A percentile compares a stretch with the other conserved stretches of the same genome.
Evolutionary conservation across 148 eudicot species (phyloP).

Genomic region (Silene conica): DNA sequence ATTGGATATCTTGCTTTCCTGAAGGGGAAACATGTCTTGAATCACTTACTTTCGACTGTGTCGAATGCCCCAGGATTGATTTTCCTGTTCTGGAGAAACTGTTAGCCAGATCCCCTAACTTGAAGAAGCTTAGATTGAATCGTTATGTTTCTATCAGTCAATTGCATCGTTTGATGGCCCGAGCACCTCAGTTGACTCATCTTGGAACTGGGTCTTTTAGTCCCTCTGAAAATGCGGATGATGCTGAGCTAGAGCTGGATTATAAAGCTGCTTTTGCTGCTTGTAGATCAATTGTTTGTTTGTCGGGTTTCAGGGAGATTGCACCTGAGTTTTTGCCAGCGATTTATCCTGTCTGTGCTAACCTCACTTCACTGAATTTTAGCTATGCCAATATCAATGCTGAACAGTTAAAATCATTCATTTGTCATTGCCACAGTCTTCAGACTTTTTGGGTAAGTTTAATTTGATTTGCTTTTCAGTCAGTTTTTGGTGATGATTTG

Average conservation of each 20-base stretch:
- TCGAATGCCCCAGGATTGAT: slow-evolving; percentile 49
- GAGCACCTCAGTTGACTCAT: slow-evolving; percentile 79
- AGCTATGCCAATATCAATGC: slow-evolving; percentile 72
- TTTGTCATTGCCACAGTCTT: slow-evolving; percentile 63
- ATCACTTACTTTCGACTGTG: slow-evolving; percentile 65
- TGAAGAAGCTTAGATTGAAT: slow-evolving; percentile 66
- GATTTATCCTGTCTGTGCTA: slow-evolving; percentile 60
- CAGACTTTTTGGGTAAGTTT: slow-evolving; percentile 65
- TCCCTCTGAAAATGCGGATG: slow-evolving; percentile 33
- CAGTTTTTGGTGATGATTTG: background rate
- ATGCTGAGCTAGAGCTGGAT: slow-evolving; percentile 52
- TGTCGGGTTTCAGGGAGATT: slow-evolving; percentile 74
- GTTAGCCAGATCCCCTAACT: slow-evolving; percentile 54
- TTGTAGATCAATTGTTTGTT: slow-evolving; percentile 62
- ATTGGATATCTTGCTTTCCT: slow-evolving; percentile 78
- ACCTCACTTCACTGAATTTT: slow-evolving; percentile 71
- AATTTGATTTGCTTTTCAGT: background rate
- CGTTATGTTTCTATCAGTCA: slow-evolving; percentile 46
- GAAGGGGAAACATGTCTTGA: slow-evolving; percentile 56
- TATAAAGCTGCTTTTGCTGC: slow-evolving; percentile 58
- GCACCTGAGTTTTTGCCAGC: slow-evolving; percentile 53
- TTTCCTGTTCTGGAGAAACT: slow-evolving; percentile 59
- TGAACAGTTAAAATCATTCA: slow-evolving; percentile 53
- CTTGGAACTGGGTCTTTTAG: slow-evolving; percentile 84
- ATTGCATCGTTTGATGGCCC: slow-evolving; percentile 51